phyloP scores from a whole-genome alignment of 129 eudicot genomes.

The Glebionis coronaria region DNA sequence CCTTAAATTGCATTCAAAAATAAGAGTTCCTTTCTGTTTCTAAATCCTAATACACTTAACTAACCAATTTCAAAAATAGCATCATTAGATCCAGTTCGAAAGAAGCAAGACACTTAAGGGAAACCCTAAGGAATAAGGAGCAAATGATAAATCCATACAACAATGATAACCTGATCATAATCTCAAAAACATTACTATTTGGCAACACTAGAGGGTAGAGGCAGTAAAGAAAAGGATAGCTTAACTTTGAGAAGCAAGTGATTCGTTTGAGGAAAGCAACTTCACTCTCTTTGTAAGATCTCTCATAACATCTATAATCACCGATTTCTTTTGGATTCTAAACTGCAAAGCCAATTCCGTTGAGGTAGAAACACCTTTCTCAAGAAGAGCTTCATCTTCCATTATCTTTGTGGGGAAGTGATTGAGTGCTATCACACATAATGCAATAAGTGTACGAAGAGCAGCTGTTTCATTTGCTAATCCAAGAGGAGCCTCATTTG shows the following conservation, averaged over 20 bases:
- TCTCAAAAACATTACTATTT: not conserved
- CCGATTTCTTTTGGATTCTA: slow-evolving; percentile 82
- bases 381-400: slow-evolving; percentile 72
- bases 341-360: slow-evolving; percentile 64
- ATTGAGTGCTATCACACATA: slow-evolving; percentile 67
- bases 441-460: slow-evolving; percentile 69
- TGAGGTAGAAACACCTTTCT: slow-evolving; percentile 42
- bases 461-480: slow-evolving; percentile 58
- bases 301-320: slow-evolving; percentile 71
- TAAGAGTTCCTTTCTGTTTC: no score
- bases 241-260: slow-evolving; percentile 44
- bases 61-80: no score
- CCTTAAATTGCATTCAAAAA: no score
- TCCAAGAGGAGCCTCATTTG: slow-evolving; percentile 70
- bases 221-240: slow-evolving; percentile 11
- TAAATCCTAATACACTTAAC: no score
- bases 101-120: not conserved
- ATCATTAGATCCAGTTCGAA: no score
- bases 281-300: slow-evolving; percentile 65
- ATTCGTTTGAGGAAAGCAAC: slow-evolving; percentile 51
- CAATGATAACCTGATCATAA: slow-evolving; percentile 3
- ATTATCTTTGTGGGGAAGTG: slow-evolving; percentile 87
- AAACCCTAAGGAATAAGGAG: not conserved
- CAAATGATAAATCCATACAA: not conserved
- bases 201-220: not conserved